Base-by-base conservation (phyloP, 2,329 filamentous ascomycete species). In the Trichoderma semiorbis region DNA sequence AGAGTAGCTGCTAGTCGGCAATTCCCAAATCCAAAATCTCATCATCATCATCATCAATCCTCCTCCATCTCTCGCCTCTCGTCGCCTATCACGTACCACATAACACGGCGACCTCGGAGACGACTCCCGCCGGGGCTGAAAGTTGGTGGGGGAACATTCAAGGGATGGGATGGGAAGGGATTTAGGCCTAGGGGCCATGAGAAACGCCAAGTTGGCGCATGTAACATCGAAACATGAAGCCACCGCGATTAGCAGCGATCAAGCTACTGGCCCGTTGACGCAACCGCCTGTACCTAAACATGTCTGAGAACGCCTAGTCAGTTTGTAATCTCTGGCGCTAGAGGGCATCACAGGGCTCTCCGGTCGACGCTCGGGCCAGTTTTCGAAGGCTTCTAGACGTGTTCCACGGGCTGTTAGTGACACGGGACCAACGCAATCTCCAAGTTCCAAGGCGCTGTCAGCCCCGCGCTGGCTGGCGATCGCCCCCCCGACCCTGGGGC, bases 371-470 rank as follows among this genome's bases (percentile, higher is more conserved):
- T 58, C 64, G 50, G 53, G 30, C 53, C 55, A 26, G 11, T 32
- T 32, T 21, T 69, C 36, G 36, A 61, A 47, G 53, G 34, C 66
- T 69, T 69, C 66, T 69, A 69, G 66, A 61, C 66, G 55, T 50
- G 55, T 69, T 69, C 66, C 55, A 50, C 30, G 36, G 65, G 65
- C 53, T 6, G 16, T 36, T 47, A 24, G 66, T 69, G 28, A 30
- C 66, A 60, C 66, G 50, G 64, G 47, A n/a, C 60, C 60, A 39
- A 30, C 16, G 63, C 63, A 28, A 14, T 58, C 50, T 39, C 28
- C 43, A 55, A 55, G 24, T 47, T 47, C 66, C 55, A 47, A 60
- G 39, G 34, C 55, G 53, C 66, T 43, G 55, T 69, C 66, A 60
- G 66, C 66, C 66, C 66, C 66, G 55, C 66, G 63, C 34, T 32